Evolutionary conservation across 2,329 filamentous ascomycete genomes (phyloP).

Genomic region (Anthostomella pinea): DNA sequence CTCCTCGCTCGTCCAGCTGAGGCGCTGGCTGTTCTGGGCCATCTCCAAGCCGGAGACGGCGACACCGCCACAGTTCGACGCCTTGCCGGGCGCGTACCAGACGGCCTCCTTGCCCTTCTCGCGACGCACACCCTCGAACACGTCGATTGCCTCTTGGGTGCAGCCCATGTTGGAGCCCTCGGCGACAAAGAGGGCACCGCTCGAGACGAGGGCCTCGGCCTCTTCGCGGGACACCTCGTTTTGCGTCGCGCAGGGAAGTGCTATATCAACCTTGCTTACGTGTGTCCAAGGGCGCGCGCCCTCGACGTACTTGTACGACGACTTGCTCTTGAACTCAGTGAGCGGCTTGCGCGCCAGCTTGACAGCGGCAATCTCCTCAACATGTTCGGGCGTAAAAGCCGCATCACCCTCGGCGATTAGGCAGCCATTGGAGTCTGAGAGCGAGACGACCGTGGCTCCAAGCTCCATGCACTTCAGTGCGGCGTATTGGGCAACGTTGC

Average conservation of each 20-base stretch:
- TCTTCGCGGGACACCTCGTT: slow-evolving; percentile 95
- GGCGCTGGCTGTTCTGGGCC: slow-evolving; percentile 89
- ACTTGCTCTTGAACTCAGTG: slow-evolving; percentile 62
- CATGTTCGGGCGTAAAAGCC: slow-evolving; percentile 74
- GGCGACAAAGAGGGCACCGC: slow-evolving; percentile 80
- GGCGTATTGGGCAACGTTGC: slow-evolving; percentile 97
- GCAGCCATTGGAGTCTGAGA: slow-evolving; percentile 87
- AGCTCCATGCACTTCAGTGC: slow-evolving; percentile 96
- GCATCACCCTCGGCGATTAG: slow-evolving; percentile 70
- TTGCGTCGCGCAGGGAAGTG: slow-evolving; percentile 90
- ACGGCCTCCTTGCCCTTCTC: slow-evolving; percentile 66
- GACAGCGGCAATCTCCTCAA: slow-evolving; percentile 75
- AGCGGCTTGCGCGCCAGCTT: slow-evolving; percentile 87
- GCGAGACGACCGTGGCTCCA: slow-evolving; percentile 84
- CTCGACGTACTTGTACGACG: slow-evolving; percentile 76
- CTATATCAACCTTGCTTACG: slow-evolving; percentile 85
- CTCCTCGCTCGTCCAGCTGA: slow-evolving; percentile 84
- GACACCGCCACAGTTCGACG: slow-evolving; percentile 95
- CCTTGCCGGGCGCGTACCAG: slow-evolving; percentile 98
- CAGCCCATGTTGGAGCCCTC: slow-evolving; percentile 99
- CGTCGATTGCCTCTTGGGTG: slow-evolving; percentile 90
- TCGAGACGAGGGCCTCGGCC: slow-evolving; percentile 74
- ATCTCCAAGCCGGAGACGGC: slow-evolving; percentile 97
- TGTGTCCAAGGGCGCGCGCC: slow-evolving; percentile 90
- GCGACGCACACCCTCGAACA: slow-evolving; percentile 75